Percentiles rank a stretch among this genome's conserved stretches.
Evolutionary conservation across 1,284 basidiomycete genomes (phyloP).

Genomic region (Anthracocystis setariae): DNA sequence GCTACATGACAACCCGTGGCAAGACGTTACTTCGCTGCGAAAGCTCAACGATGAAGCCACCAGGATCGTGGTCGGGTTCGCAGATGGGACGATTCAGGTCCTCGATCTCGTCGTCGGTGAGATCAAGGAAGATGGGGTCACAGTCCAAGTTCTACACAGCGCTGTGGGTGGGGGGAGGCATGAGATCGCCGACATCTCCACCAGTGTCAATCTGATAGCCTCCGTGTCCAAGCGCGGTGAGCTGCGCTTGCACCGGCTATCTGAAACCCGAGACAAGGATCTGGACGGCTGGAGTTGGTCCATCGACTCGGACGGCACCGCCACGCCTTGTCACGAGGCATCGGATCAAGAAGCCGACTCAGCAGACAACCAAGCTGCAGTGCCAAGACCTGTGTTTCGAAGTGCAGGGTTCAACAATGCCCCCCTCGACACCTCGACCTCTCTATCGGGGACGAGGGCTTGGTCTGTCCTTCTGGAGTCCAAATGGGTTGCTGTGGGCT

Average conservation of each 20-base stretch:
- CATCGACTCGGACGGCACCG: constrained; percentile 4
- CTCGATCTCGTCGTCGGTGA: background rate
- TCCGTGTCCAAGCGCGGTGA: constrained; percentile 17
- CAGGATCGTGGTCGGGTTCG: constrained; percentile 26
- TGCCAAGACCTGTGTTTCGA: constrained; percentile 13
- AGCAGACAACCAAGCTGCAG: constrained; percentile 10
- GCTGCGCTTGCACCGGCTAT: background rate
- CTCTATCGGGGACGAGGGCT: constrained; percentile 15
- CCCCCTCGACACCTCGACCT: background rate
- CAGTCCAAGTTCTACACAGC: background rate
- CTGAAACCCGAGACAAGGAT: background rate
- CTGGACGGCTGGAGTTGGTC: constrained; percentile 2
- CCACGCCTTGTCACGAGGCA: background rate
- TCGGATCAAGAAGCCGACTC: constrained; percentile 1
- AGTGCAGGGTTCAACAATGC: constrained; percentile 43
- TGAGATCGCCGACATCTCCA: constrained; percentile 21
- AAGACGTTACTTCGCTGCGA: constrained; percentile 27
- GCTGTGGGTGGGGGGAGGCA: background rate
- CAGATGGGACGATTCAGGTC: constrained; percentile 24
- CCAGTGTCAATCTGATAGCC: background rate
- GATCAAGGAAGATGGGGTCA: background rate
- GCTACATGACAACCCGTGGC: constrained; percentile 26
- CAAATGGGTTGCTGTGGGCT: constrained; percentile 30
- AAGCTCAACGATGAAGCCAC: constrained; percentile 5
- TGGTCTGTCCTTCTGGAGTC: constrained; percentile 33